Evolutionary conservation across 2,329 filamentous ascomycete genomes (phyloP).

Genomic region (Phialophora chinensis): DNA sequence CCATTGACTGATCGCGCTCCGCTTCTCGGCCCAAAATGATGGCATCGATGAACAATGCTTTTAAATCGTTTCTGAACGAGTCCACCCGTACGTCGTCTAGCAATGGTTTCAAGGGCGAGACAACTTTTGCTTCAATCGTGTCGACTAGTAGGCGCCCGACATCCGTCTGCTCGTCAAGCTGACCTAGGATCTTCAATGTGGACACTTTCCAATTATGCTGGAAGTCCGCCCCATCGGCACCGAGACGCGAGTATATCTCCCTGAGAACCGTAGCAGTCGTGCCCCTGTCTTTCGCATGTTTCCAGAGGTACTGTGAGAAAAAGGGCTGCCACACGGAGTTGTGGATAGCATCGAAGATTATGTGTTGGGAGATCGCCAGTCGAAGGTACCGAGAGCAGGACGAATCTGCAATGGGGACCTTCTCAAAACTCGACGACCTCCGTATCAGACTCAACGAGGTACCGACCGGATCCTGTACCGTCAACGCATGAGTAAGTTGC

Average conservation of each 20-base stretch:
- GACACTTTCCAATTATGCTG: constrained; percentile 19
- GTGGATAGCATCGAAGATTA: not conserved
- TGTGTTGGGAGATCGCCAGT: not conserved
- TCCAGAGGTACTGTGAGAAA: constrained; percentile 2
- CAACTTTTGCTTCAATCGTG: not conserved
- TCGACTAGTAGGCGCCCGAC: not conserved
- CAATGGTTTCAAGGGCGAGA: not conserved
- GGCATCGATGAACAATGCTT: constrained; percentile 1
- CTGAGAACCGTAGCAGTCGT: not conserved
- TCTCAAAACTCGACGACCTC: not conserved
- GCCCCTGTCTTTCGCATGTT: not conserved
- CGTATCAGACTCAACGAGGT: not conserved
- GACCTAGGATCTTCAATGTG: constrained; percentile 17
- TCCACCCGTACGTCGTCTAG: not conserved
- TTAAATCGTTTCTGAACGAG: constrained; percentile 3
- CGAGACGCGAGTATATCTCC: constrained; percentile 12
- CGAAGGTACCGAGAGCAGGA: not conserved
- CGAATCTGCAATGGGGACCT: not conserved
- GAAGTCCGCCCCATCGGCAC: constrained; percentile 11
- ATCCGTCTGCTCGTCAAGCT: constrained; percentile 8
- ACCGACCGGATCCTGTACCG: not conserved
- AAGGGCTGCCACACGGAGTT: not conserved
- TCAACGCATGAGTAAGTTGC: not conserved
- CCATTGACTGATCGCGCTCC: constrained; percentile 16
- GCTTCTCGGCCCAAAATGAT: constrained; percentile 13